Evolutionary conservation across 2,329 filamentous ascomycete genomes (phyloP).

Genomic region (Pestalotiopsis sp.): DNA sequence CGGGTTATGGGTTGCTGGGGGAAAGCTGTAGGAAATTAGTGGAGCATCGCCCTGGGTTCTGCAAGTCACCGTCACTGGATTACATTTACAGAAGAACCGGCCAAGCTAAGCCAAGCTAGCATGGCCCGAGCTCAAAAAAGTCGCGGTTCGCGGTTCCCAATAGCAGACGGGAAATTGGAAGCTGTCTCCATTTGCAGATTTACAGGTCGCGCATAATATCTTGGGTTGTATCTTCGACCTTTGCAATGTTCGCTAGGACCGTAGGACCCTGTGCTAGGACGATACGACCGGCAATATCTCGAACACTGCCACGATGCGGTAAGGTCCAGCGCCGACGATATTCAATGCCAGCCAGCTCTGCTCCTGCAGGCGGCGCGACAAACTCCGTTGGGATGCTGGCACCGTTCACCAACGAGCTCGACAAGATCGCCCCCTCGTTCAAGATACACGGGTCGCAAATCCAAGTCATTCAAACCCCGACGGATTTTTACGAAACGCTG

Average conservation of each 20-base stretch:
- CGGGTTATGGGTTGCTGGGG: not conserved
- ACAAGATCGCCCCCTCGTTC: constrained; percentile 89
- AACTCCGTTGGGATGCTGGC: constrained; percentile 47
- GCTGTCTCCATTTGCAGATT: not conserved
- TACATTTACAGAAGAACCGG: not conserved
- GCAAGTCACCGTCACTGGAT: constrained; percentile 3
- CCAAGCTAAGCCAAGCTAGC: not conserved
- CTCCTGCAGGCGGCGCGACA: constrained; percentile 25
- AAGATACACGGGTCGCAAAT: constrained; percentile 82
- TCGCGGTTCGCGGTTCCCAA: not conserved
- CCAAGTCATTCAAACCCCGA: constrained; percentile 75
- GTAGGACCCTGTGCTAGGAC: constrained; percentile 29
- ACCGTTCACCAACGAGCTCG: constrained; percentile 71
- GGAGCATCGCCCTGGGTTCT: not conserved
- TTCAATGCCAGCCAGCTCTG: constrained; percentile 37
- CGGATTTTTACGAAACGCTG: constrained; percentile 88
- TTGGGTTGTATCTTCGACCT: not conserved
- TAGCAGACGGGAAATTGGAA: not conserved
- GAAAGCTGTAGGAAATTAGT: not conserved
- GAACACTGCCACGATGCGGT: constrained; percentile 22
- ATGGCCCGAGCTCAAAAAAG: constrained; percentile 12
- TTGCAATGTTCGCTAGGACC: constrained; percentile 31
- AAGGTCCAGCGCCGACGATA: constrained; percentile 44
- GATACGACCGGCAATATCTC: constrained; percentile 27
- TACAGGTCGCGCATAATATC: not conserved